phyloP scores from a whole-genome alignment of 129 eudicot species.

The Chrysanthemum makinoi region DNA sequence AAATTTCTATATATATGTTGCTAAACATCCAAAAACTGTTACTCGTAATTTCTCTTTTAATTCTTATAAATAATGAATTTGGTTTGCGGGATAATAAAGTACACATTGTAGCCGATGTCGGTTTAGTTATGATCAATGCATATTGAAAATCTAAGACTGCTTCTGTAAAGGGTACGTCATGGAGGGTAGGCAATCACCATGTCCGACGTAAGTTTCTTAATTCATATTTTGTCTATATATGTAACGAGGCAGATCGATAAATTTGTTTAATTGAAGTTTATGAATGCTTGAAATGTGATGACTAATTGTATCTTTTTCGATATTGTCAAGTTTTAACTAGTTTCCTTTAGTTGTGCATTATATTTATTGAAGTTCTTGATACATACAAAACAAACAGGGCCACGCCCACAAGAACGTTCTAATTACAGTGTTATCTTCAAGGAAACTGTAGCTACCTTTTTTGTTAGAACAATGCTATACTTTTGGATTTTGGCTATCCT shows the following conservation, averaged over 20 bases:
- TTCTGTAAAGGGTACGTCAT: not conserved
- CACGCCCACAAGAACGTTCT: too few relatives aligned
- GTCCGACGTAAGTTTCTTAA: conserved; percentile 15
- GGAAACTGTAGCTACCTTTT: too few relatives aligned
- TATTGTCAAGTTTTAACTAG: too few relatives aligned
- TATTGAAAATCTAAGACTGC: not conserved
- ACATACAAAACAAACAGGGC: too few relatives aligned
- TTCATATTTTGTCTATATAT: not conserved
- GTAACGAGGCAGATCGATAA: not conserved
- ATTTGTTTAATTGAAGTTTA: not conserved
- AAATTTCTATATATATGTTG: not conserved
- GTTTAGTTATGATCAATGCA: not conserved
- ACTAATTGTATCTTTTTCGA: too few relatives aligned
- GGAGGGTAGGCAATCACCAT: conserved; percentile 20
- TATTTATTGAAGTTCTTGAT: too few relatives aligned
- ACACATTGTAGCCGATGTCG: not conserved
- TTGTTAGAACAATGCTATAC: too few relatives aligned
- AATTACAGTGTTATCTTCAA: too few relatives aligned
- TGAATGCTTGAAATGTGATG: not conserved
- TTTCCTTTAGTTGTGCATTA: too few relatives aligned
- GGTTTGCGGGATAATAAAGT: too few relatives aligned
- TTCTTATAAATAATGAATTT: too few relatives aligned
- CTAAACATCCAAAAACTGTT: not conserved
- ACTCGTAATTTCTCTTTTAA: not conserved
- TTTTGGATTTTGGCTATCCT: too few relatives aligned